A percentile compares a stretch with the other conserved stretches of the same genome.
These are phyloP conservation scores for Trichoderma reesei DNA, from an alignment of 495 filamentous ascomycete genomes.

Conservation along the genomic window DNA sequence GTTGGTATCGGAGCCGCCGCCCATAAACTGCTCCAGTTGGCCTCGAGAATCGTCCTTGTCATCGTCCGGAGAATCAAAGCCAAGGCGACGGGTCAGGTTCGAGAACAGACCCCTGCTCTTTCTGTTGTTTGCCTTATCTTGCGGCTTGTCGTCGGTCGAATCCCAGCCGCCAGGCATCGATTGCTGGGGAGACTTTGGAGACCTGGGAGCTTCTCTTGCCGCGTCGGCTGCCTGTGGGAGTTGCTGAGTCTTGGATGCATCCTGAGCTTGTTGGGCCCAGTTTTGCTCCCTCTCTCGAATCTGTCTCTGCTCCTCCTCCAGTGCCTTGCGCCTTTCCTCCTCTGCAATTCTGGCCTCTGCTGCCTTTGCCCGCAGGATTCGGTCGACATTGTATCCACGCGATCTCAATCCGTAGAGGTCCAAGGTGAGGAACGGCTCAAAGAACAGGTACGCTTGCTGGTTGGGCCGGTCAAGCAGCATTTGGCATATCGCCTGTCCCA, in stretches of 20 bases:
- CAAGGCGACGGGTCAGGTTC: slow-evolving; percentile 52
- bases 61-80: slow-evolving; percentile 41
- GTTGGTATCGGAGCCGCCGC: neutral
- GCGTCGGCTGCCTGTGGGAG: slow-evolving; percentile 20
- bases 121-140: slow-evolving; percentile 18
- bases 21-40: slow-evolving; percentile 30
- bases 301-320: slow-evolving; percentile 62
- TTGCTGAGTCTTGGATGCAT: neutral
- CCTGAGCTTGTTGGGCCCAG: slow-evolving; percentile 20
- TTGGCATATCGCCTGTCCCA: slow-evolving; percentile 72
- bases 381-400: slow-evolving; percentile 89
- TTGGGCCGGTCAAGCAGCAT: slow-evolving; percentile 73
- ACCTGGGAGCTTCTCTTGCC: slow-evolving; percentile 14
- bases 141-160: slow-evolving; percentile 38
- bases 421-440: slow-evolving; percentile 75
- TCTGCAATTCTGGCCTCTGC: slow-evolving; percentile 79
- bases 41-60: slow-evolving; percentile 24
- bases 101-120: slow-evolving; percentile 48
- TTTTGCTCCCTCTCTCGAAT: slow-evolving; percentile 52
- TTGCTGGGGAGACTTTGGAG: slow-evolving; percentile 23
- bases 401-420: slow-evolving; percentile 65
- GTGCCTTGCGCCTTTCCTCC: slow-evolving; percentile 61
- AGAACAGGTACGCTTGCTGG: slow-evolving; percentile 71
- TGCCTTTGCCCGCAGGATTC: slow-evolving; percentile 76
- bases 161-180: slow-evolving; percentile 64